phyloP scores from a whole-genome alignment of 768 basidiomycete genomes.

The Exidia glandulosa region DNA sequence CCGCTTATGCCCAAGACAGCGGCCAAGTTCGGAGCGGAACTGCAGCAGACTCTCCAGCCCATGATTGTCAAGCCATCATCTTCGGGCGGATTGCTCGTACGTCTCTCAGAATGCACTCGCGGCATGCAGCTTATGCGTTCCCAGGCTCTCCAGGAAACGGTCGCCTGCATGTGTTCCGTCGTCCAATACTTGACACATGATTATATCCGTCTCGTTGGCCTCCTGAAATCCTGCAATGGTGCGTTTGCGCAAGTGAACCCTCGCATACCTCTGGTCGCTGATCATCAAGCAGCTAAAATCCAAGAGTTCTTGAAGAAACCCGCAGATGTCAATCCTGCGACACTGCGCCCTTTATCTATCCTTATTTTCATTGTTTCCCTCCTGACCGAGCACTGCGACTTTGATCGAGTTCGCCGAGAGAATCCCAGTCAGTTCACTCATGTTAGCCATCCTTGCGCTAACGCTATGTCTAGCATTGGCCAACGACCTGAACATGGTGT shows the following conservation, averaged over 20 bases:
- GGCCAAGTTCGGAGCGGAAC: constrained; percentile 74
- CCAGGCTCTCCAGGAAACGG: constrained; percentile 80
- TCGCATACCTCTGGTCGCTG: neutral
- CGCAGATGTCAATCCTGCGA: constrained; percentile 20
- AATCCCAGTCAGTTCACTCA: constrained; percentile 39
- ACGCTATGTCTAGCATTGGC: constrained; percentile 21
- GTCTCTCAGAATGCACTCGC: constrained; percentile 12
- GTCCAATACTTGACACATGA: constrained; percentile 83
- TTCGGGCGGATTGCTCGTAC: constrained; percentile 53
- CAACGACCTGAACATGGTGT: constrained; percentile 45
- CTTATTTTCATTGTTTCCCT: constrained; percentile 78
- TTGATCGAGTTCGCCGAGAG: constrained; percentile 62
- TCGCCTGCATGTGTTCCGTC: constrained; percentile 84
- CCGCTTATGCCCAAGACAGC: constrained; percentile 87
- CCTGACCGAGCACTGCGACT: constrained; percentile 80
- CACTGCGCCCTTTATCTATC: constrained; percentile 33
- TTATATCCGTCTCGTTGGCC: constrained; percentile 60
- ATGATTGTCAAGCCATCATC: constrained; percentile 85
- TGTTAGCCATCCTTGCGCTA: neutral
- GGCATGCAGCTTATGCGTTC: neutral
- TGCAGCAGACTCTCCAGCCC: constrained; percentile 71
- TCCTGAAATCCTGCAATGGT: constrained; percentile 84
- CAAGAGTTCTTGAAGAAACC: constrained; percentile 44
- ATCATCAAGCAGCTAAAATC: constrained; percentile 16
- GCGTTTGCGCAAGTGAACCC: constrained; percentile 9